phyloP scores from a whole-genome alignment of 2,329 filamentous ascomycete genomes.

The Alternaria sp. region DNA sequence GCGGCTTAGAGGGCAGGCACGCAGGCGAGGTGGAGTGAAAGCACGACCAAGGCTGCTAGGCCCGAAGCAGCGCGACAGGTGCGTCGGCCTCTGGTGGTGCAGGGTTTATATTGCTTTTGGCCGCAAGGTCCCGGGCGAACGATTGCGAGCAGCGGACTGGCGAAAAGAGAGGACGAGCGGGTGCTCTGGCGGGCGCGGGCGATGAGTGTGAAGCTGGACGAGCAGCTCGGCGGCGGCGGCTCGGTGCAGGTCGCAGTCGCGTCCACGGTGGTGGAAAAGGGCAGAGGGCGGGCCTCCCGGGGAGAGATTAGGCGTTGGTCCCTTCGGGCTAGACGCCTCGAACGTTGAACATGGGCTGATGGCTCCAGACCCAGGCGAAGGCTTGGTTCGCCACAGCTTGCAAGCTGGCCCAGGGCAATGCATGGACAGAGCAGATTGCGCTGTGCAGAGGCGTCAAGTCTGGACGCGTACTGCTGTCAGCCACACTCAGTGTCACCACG shows the following conservation, averaged over 20 bases:
- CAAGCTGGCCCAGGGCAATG: not conserved
- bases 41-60: constrained; percentile 21
- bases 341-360: constrained; percentile 12
- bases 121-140: constrained; percentile 5
- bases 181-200: constrained; percentile 5
- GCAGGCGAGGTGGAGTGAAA: constrained; percentile 18
- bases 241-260: constrained; percentile 13
- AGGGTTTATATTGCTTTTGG: not conserved
- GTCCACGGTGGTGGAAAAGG: constrained; percentile 16
- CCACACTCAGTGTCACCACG: not conserved
- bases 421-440: not conserved
- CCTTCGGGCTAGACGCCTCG: constrained; percentile 15
- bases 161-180: constrained; percentile 37
- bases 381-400: constrained; percentile 4
- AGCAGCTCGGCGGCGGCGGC: constrained; percentile 6
- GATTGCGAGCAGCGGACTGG: constrained; percentile 1
- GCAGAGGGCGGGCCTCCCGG: constrained; percentile 13
- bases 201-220: constrained; percentile 9
- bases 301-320: constrained; percentile 22
- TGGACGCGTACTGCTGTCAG: not conserved
- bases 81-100: not conserved
- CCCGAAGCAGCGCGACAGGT: constrained; percentile 17
- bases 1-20: constrained; percentile 8
- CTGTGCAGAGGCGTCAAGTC: not conserved
- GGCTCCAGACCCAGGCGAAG: not conserved